These are phyloP conservation scores for Chaetothyriales sp. DNA, from an alignment of 2,329 filamentous ascomycete species.

Conservation along the genomic window DNA sequence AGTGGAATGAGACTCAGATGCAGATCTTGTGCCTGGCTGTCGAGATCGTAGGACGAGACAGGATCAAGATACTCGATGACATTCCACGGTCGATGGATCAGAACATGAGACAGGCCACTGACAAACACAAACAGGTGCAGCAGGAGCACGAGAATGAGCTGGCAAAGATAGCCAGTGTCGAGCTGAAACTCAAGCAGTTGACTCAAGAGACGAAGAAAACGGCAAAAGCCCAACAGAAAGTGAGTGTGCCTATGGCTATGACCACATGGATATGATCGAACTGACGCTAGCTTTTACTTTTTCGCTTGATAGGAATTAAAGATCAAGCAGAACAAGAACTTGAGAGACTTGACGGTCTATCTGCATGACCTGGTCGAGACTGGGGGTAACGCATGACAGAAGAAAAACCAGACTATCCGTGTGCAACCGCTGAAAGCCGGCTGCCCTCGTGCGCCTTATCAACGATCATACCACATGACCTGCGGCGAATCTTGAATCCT, in stretches of 20 bases:
- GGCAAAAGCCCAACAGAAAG: constrained; percentile 9
- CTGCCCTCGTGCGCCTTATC: background rate
- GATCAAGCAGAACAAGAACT: constrained; percentile 7
- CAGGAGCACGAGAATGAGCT: constrained; percentile 1
- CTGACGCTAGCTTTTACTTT: background rate
- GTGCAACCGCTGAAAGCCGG: background rate
- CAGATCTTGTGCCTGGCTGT: constrained; percentile 9
- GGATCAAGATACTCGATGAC: background rate
- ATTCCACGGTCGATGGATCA: background rate
- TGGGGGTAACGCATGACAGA: no score
- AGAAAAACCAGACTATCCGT: background rate
- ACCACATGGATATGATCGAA: background rate
- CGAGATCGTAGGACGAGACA: constrained; percentile 9
- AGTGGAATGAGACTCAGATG: constrained; percentile 12
- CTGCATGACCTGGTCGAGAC: background rate
- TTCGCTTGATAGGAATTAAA: constrained; percentile 5
- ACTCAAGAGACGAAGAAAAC: constrained; percentile 6
- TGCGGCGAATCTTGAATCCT: background rate
- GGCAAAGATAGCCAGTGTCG: background rate
- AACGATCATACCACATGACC: background rate
- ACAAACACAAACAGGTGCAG: constrained; percentile 1
- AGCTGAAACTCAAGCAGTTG: constrained; percentile 5
- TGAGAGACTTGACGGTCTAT: constrained; percentile 2
- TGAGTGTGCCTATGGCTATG: constrained; percentile 1
- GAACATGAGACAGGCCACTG: background rate